Evolutionary conservation across 2,329 filamentous ascomycete species (phyloP).

Genomic region (Penicillium thymicola): DNA sequence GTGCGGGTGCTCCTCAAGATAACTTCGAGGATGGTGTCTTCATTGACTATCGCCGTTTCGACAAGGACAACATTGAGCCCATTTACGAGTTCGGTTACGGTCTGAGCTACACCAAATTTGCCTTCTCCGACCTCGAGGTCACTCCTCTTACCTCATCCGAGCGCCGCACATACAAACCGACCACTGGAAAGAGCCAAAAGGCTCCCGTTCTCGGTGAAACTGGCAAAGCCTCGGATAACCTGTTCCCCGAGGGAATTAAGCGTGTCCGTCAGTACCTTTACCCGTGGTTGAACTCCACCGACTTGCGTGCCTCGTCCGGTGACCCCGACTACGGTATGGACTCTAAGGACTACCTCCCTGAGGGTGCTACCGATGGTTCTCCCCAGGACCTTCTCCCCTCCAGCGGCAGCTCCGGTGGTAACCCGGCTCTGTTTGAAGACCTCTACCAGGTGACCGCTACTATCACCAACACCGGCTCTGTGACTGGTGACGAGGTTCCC

Average conservation of each 20-base stretch:
- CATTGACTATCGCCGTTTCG: slow-evolving; percentile 54
- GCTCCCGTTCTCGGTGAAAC: slow-evolving; percentile 53
- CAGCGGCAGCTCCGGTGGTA: slow-evolving; percentile 59
- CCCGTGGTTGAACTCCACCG: slow-evolving; percentile 61
- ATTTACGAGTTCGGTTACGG: slow-evolving; percentile 63
- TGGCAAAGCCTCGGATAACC: slow-evolving; percentile 50
- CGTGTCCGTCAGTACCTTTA: slow-evolving; percentile 59
- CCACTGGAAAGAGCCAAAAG: slow-evolving; percentile 50
- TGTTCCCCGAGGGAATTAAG: slow-evolving; percentile 54
- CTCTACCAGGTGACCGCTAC: slow-evolving; percentile 50
- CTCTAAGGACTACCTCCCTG: slow-evolving; percentile 50
- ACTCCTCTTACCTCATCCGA: slow-evolving; percentile 41
- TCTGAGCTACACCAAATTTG: slow-evolving; percentile 62
- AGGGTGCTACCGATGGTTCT: slow-evolving; percentile 50
- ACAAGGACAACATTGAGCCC: slow-evolving; percentile 54
- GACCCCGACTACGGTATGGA: slow-evolving; percentile 55
- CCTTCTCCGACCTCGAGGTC: slow-evolving; percentile 57
- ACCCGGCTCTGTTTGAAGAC: slow-evolving; percentile 53
- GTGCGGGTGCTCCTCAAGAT: slow-evolving; percentile 54
- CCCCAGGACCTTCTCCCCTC: slow-evolving; percentile 57
- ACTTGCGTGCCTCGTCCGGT: slow-evolving; percentile 50
- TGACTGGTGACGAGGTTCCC: slow-evolving; percentile 52
- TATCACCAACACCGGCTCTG: slow-evolving; percentile 51
- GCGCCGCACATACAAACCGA: slow-evolving; percentile 55
- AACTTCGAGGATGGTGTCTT: slow-evolving; percentile 61